These are phyloP conservation scores for Stagonosporopsis rhizophila DNA, from an alignment of 2,329 filamentous ascomycete genomes.

Conservation along the genomic window DNA sequence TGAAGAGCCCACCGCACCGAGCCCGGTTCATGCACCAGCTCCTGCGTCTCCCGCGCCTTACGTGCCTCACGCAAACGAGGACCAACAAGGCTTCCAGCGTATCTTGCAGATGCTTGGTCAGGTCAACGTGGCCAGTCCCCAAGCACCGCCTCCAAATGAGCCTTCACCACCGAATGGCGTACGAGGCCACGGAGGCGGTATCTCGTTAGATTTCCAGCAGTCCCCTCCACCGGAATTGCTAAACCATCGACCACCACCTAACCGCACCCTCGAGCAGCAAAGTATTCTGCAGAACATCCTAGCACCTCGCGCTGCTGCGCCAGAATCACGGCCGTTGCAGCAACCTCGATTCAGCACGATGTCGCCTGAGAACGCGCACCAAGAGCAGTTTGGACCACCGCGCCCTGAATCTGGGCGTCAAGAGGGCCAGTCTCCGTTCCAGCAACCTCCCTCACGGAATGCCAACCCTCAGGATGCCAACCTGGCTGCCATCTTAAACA, in stretches of 20 bases:
- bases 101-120: conserved; percentile 81
- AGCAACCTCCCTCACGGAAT: conserved; percentile 41
- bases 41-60: conserved; percentile 43
- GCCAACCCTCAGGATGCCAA: conserved; percentile 44
- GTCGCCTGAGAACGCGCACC: conserved; percentile 43
- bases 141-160: conserved; percentile 27
- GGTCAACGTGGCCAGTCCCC: conserved; percentile 32
- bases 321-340: conserved; percentile 42
- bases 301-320: conserved; percentile 37
- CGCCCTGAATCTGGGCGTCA: conserved; percentile 42
- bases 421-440: conserved; percentile 40
- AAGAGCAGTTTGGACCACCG: conserved; percentile 42
- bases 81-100: conserved; percentile 85
- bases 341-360: conserved; percentile 42
- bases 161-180: conserved; percentile 37
- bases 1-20: conserved; percentile 40
- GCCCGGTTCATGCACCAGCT: conserved; percentile 22
- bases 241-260: conserved; percentile 29
- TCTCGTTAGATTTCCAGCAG: conserved; percentile 44
- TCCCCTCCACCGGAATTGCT: conserved; percentile 40
- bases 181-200: conserved; percentile 36
- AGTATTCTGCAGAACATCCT: conserved; percentile 47
- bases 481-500: conserved; percentile 47
- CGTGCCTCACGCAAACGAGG: conserved; percentile 61
- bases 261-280: conserved; percentile 46